Evolutionary conservation across 768 basidiomycete genomes (phyloP), one percentile per base, ranked within the genome.

Genomic region (Boletus tylopilopsis): DNA sequence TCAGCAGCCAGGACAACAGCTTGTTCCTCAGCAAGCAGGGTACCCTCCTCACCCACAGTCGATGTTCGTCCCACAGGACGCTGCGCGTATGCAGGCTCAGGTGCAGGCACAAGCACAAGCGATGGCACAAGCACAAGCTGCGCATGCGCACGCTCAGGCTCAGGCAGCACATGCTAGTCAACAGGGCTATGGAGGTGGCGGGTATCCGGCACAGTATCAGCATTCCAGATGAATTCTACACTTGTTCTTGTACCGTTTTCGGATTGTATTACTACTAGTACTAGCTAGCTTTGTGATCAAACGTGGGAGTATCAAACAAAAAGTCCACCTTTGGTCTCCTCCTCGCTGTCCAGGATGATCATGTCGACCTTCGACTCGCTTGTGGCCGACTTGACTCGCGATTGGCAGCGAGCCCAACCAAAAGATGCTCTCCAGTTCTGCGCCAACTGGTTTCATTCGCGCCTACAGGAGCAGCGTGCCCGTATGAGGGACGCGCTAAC

Each of bases 371-470:
- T 92, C 66, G 85, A 92, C 56, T 71, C 75, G 35, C 87, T 97
- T 55, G 76, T 96, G 55, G 77, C 74, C 48, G 93, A 97, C 65
- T 77, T 97, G 47, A 85, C 89, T 57, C 84, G 90, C 64, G 94
- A 95, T 67, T 81, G 81, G 36, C 77, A 88, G 36, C 85, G 89
- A 56, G 90, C 82, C 5, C 90, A 93, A 66, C 94, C 95, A 19
- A 84, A 81, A 60, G 95, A 98, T 64, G 82, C 86, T 5, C 84
- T 96, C 39, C 95, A 97, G 70, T 93, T 87, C 69, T 90, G 87
- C 61, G 84, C 94, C 40, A 92, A 85, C 61, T 98, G 94, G 94
- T 97, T 98, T 71, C 89, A 94, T 66, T 77, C 79, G 53, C 81
- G 90, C 47, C 76, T 94, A 42, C 87, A 92, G 56, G 88, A 92